These are phyloP conservation scores for Penicillium ochrochloron DNA, from an alignment of 495 filamentous ascomycete genomes.

Conservation along the genomic window DNA sequence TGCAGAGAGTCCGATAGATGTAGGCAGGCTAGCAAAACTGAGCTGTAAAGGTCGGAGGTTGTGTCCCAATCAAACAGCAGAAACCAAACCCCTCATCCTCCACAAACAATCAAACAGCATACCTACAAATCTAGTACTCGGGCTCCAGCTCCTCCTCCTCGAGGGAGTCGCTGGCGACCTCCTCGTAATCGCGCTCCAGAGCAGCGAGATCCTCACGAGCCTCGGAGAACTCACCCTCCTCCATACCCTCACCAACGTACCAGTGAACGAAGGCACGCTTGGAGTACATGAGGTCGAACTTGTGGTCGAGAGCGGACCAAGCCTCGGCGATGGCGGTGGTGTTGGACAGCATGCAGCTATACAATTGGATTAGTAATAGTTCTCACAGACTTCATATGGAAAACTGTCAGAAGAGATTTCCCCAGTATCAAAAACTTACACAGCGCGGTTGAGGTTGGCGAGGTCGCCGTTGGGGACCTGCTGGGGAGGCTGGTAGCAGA, in stretches of 20 bases:
- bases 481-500: constrained; percentile 97
- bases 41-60: constrained; percentile 31
- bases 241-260: constrained; percentile 99
- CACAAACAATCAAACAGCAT: constrained; percentile 29
- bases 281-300: constrained; percentile 99
- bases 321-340: constrained; percentile 98
- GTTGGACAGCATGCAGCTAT: constrained; percentile 98
- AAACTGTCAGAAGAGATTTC: no score
- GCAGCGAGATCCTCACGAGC: constrained; percentile 97
- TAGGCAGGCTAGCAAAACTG: constrained; percentile 33
- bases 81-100: constrained; percentile 27
- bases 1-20: constrained; percentile 42
- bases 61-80: constrained; percentile 34
- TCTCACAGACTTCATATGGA: not conserved
- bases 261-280: constrained; percentile 99
- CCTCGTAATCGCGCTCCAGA: constrained; percentile 98
- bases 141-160: constrained; percentile 88
- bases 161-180: constrained; percentile 94
- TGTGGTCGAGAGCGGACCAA: constrained; percentile 95
- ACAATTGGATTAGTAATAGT: constrained; percentile 22
- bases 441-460: constrained; percentile 95
- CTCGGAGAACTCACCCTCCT: constrained; percentile 99
- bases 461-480: constrained; percentile 95
- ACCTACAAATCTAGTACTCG: constrained; percentile 78
- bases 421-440: constrained; percentile 63